These are phyloP conservation scores for Lenwebbia sp. DNA, from an alignment of 345 rosid species.

Conservation along the genomic window DNA sequence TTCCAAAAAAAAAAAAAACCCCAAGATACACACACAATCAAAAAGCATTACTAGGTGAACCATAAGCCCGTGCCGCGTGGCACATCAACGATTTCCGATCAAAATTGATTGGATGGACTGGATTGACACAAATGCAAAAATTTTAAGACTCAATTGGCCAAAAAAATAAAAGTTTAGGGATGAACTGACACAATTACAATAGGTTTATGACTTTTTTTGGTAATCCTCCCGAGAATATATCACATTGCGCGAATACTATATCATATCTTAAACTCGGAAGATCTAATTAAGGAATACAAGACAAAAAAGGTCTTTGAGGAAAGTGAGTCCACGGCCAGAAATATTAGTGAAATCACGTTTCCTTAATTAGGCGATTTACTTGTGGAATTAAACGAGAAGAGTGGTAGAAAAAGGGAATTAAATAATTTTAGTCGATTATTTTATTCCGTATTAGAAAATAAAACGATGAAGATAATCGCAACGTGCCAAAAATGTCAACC, in stretches of 20 bases:
- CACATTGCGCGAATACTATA: rapidly evolving
- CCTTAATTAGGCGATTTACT: neutral
- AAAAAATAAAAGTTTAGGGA: no score
- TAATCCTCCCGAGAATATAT: no score
- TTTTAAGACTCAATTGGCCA: no score
- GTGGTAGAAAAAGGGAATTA: neutral
- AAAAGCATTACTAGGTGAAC: neutral
- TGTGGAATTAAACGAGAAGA: neutral
- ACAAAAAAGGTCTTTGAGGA: neutral
- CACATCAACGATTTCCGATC: no score
- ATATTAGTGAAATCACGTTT: neutral
- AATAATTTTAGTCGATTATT: neutral
- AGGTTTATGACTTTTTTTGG: no score
- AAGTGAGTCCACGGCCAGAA: neutral
- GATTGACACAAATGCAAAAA: no score
- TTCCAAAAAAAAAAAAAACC: no score
- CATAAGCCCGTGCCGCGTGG: neutral
- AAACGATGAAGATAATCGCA: neutral
- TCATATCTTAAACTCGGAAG: neutral
- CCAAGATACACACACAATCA: neutral
- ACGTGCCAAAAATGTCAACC: neutral
- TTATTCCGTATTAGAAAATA: no score
- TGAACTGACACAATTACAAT: no score
- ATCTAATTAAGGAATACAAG: neutral
- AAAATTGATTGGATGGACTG: no score